Evolutionary conservation across 2,329 filamentous ascomycete genomes (phyloP).

Genomic region (Graphilbum fragrans): DNA sequence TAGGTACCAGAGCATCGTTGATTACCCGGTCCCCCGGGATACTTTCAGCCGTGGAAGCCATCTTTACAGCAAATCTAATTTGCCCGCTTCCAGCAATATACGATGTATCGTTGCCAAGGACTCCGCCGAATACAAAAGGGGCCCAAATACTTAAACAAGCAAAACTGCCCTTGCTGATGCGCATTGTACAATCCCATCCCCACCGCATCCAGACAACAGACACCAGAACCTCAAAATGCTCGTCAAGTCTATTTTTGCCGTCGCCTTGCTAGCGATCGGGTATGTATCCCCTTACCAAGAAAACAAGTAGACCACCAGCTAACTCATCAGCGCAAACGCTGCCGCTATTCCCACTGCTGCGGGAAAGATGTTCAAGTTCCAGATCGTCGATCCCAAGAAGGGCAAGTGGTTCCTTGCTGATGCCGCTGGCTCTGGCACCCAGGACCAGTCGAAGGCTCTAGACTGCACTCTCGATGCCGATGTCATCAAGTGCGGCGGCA

Average conservation of each 20-base stretch:
- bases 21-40: too few relatives aligned
- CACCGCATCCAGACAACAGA: neutral
- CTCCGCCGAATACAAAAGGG: too few relatives aligned
- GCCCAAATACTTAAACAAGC: too few relatives aligned
- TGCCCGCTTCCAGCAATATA: too few relatives aligned
- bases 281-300: neutral
- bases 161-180: too few relatives aligned
- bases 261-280: slow-evolving; percentile 7
- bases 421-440: slow-evolving; percentile 5
- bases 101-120: too few relatives aligned
- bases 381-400: slow-evolving; percentile 10
- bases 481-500: slow-evolving; percentile 11
- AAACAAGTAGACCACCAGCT: neutral
- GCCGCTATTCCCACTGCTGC: slow-evolving; percentile 3
- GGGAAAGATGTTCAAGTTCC: slow-evolving; percentile 11
- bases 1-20: too few relatives aligned
- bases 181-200: too few relatives aligned
- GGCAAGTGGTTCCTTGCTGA: slow-evolving; percentile 11
- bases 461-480: slow-evolving; percentile 8
- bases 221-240: slow-evolving; percentile 8
- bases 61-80: too few relatives aligned
- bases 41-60: too few relatives aligned
- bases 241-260: slow-evolving; percentile 6
- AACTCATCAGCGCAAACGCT: slow-evolving; percentile 8
- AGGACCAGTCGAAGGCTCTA: slow-evolving; percentile 10